Conservation (phyloP, 2,329 filamentous ascomycete genomes). For the Colletotrichum sp. region DNA sequence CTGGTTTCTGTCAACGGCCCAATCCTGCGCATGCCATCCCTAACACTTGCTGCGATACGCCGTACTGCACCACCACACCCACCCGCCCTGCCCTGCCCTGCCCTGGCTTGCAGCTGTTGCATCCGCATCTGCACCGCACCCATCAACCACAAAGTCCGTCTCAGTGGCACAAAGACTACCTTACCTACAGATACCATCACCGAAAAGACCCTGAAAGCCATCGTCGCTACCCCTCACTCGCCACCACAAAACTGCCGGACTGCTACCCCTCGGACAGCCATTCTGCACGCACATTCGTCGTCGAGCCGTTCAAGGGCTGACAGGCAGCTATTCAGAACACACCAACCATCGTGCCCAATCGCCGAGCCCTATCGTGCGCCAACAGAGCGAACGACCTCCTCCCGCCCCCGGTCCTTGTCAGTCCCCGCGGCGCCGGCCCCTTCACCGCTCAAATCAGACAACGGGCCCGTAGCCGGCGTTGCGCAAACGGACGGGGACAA, state of each 20-base stretch:
- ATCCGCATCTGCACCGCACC: neutral
- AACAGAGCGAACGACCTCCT: neutral
- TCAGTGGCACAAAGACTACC: neutral
- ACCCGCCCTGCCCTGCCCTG: neutral
- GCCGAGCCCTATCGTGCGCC: neutral
- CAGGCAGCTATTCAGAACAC: neutral
- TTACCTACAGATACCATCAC: neutral
- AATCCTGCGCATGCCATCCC: neutral
- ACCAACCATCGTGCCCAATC: neutral
- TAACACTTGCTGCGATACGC: neutral
- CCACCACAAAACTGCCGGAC: neutral
- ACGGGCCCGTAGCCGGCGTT: slow-evolving; percentile 5
- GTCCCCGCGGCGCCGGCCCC: slow-evolving; percentile 1
- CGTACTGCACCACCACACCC: neutral
- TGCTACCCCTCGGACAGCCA: neutral
- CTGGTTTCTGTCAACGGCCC: neutral
- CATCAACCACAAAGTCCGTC: neutral
- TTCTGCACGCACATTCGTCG: neutral
- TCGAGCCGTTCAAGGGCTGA: neutral
- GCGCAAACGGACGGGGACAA: slow-evolving; percentile 3
- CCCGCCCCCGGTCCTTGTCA: slow-evolving; percentile 4
- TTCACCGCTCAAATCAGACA: slow-evolving; percentile 19
- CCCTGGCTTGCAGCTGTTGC: neutral
- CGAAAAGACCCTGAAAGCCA: neutral
- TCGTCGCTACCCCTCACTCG: neutral